Evolutionary conservation across 169 alveolate genomes (phyloP).

Genomic region (Eimeria maxima): DNA sequence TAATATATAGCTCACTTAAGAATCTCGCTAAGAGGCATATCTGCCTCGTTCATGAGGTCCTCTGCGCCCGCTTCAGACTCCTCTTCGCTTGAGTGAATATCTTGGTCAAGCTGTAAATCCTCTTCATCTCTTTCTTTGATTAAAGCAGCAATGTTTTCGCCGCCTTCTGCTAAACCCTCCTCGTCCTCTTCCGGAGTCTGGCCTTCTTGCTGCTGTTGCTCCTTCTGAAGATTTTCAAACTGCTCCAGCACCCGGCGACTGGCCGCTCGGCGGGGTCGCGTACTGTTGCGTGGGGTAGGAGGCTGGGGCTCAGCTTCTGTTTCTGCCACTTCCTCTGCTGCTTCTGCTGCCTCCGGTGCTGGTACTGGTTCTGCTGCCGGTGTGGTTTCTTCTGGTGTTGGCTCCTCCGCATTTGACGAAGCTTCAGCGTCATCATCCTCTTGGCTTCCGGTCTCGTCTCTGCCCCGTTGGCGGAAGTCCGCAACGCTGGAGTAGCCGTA

Average conservation of each 20-base stretch:
- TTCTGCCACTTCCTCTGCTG: not conserved
- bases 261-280: slow-evolving; percentile 67
- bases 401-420: not conserved
- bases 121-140: slow-evolving; percentile 82
- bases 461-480: slow-evolving; percentile 12
- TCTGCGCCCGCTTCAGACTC: slow-evolving; percentile 84
- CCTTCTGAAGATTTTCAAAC: not conserved
- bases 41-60: slow-evolving; percentile 81
- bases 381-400: not conserved
- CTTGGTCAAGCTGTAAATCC: slow-evolving; percentile 81
- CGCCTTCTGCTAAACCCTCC: slow-evolving; percentile 77
- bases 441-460: slow-evolving; percentile 18
- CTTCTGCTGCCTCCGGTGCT: slow-evolving; percentile 18
- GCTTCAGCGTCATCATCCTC: not conserved
- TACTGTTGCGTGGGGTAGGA: not conserved
- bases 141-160: slow-evolving; percentile 75
- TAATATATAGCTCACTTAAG: not conserved
- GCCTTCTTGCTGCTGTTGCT: not conserved
- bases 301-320: not conserved
- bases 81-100: slow-evolving; percentile 80
- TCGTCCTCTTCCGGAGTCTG: slow-evolving; percentile 58
- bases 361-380: not conserved
- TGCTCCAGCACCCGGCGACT: slow-evolving; percentile 71
- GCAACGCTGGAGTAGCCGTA: slow-evolving; percentile 46
- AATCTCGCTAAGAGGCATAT: slow-evolving; percentile 66